Percentiles rank a stretch among this genome's conserved stretches.
Evolutionary conservation across 2,329 filamentous ascomycete species (phyloP).

Genomic region (Ceratocystiopsis sp.): DNA sequence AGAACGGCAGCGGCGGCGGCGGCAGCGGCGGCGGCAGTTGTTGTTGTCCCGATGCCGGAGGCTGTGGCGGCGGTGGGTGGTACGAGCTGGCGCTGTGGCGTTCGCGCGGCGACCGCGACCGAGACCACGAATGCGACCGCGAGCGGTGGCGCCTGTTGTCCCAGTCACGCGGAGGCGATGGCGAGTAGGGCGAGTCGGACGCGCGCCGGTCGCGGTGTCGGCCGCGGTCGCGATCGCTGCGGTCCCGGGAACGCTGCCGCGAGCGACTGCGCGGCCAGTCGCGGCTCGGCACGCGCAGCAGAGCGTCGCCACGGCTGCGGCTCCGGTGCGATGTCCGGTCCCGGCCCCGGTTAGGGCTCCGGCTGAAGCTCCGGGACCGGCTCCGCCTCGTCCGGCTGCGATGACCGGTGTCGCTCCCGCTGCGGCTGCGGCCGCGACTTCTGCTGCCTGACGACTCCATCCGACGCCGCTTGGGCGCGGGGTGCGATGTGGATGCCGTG

Average conservation of each 20-base stretch:
- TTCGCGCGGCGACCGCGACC: not conserved
- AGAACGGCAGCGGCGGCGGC: not conserved
- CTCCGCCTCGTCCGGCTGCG: not conserved
- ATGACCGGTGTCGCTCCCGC: not conserved
- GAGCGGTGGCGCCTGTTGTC: not conserved
- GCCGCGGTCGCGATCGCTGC: no score
- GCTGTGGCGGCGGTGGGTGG: not conserved
- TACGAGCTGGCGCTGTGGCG: no score
- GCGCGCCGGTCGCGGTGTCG: no score
- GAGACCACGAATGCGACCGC: not conserved
- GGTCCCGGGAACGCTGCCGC: no score
- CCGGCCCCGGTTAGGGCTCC: not conserved
- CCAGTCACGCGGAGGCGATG: not conserved
- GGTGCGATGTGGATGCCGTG: no score
- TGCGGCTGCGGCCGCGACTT: not conserved
- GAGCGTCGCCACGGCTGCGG: no score
- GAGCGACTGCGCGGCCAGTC: no score
- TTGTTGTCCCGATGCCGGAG: no score
- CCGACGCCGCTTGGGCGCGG: no score
- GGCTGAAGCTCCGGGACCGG: not conserved
- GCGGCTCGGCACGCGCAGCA: no score
- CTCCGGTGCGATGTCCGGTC: no score
- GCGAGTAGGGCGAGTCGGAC: no score
- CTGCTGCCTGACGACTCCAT: not conserved
- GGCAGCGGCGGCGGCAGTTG: not conserved